Evolutionary conservation across 345 rosid genomes (phyloP), one percentile per base, ranked within the genome.

Genomic region (Acer negundo): DNA sequence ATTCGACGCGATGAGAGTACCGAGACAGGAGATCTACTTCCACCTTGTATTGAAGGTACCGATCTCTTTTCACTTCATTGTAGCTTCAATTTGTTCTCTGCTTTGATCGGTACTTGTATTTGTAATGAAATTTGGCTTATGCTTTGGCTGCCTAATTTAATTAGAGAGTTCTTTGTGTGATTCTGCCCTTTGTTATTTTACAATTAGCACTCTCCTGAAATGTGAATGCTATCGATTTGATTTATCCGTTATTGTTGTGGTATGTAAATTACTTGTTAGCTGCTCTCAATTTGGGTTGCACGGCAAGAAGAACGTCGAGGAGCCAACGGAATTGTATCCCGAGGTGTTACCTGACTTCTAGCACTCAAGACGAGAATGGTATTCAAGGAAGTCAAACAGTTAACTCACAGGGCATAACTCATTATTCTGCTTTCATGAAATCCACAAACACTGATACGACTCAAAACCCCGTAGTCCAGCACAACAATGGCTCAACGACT

Each of bases 11-110:
- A 89, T 64, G 90, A 88, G 82, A 85, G 80, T 56, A 67, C 88
- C 23, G 93, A 89, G 80, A 89, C 90, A 73, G 93, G 91, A 73
- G 80, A 86, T 40, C 82, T 89, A 74, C 90, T 91, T 75, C 92
- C 77, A 62, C 95, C 95, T 70, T 91, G 93, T 73, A 86, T 89
- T 80, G 95, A 91, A 91, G 95, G 95, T 91, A 88, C 78, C 63
- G 20, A 6, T 24, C 46, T 2, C 56, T 62, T 67, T 11, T 62
- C 26, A 26, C 22, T 31, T 10, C 44, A 31, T 69, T 42, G 67
- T 64, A 28, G 31, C 58, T 68, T 78, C 42, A 40, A 75, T 35
- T 44, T 65, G 65, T 81, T 62, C 4, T 77, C 9, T 55, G 22
- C 23, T 59, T 46, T 10, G 10, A 10, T 1, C 8, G n/a, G 0